Evolutionary conservation across 2,329 filamentous ascomycete genomes (phyloP).

Genomic region (Penicillium fuscoglaucum): DNA sequence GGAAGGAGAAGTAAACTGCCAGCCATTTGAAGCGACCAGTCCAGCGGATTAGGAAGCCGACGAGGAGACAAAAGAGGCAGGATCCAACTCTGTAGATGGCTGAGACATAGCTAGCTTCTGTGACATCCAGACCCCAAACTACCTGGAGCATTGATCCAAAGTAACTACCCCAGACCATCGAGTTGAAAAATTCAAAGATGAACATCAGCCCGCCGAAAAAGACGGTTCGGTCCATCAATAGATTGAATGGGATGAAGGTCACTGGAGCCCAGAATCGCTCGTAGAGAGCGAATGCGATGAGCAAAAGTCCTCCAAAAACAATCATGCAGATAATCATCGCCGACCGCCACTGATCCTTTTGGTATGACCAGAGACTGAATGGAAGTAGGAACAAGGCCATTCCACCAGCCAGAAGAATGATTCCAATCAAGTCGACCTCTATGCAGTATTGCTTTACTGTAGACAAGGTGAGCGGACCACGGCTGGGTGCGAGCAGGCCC

Average conservation of each 20-base stretch:
- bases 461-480: conserved; percentile 49
- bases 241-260: conserved; percentile 22
- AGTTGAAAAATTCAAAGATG: conserved; percentile 13
- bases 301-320: conserved; percentile 18
- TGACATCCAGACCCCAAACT: conserved; percentile 15
- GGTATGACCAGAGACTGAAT: conserved; percentile 25
- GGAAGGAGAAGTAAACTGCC: conserved; percentile 15
- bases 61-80: conserved; percentile 17
- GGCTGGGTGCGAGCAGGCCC: conserved; percentile 51
- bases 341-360: conserved; percentile 20
- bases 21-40: conserved; percentile 21
- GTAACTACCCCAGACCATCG: conserved; percentile 21
- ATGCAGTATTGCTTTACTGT: conserved; percentile 55
- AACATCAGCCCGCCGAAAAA: conserved; percentile 13
- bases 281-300: conserved; percentile 16
- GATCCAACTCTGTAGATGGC: conserved; percentile 23
- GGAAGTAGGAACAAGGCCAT: conserved; percentile 32
- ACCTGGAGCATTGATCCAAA: conserved; percentile 20
- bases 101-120: conserved; percentile 20
- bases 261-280: conserved; percentile 22
- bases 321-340: conserved; percentile 27
- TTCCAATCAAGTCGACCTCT: conserved; percentile 58
- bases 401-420: conserved; percentile 30
- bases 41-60: conserved; percentile 18
- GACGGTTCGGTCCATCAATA: conserved; percentile 21